Evolutionary conservation across 441 rosid genomes (phyloP), one percentile per base, ranked within the genome.

Genomic region (Kokia cookei): DNA sequence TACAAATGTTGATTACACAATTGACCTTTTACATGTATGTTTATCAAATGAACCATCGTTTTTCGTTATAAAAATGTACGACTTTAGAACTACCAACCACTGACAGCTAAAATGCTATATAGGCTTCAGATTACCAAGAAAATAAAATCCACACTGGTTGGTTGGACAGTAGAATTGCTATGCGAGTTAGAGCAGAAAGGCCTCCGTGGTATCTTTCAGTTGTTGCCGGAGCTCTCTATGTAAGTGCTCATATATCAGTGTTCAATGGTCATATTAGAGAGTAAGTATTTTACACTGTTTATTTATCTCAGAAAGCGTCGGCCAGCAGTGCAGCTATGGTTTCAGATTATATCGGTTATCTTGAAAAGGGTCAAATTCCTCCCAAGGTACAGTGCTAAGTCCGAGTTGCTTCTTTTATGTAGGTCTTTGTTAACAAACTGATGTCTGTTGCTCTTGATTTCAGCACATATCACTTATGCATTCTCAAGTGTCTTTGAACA

Each of bases 161-260:
- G 99, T 83, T 97, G 91, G 99, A 97, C 71, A 93, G 99, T 84
- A 90, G 99, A 85, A 97, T 97, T 84, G 99, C 99, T 6, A 93
- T 97, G 99, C 90, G 99, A 74, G 99, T 97, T 79, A 91, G 99
- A 86, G 99, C 99, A 37, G 99, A 97, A 83, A 88, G 99, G 86
- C 99, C 99, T 68, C 93, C 99, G 14, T 97, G 99, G 99, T 94
- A 97, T 88, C 94, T 97, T 78, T 97, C 99, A 72, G 99, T 97
- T 81, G 99, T 97, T 63, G 98, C 99, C 75, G 99, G 99, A 76
- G 94, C 99, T 65, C 86, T 97, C 24, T 94, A 89, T 76, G 99
- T 97, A 90, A 90, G 97, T 60, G 68, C 71, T 71, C 51, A 9
- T 60, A 29, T 74, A 12, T 59, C 50, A 64, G 19, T 58, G 11